Base-by-base conservation (phyloP, 257 asterid genomes). In the Sherardia arvensis region DNA sequence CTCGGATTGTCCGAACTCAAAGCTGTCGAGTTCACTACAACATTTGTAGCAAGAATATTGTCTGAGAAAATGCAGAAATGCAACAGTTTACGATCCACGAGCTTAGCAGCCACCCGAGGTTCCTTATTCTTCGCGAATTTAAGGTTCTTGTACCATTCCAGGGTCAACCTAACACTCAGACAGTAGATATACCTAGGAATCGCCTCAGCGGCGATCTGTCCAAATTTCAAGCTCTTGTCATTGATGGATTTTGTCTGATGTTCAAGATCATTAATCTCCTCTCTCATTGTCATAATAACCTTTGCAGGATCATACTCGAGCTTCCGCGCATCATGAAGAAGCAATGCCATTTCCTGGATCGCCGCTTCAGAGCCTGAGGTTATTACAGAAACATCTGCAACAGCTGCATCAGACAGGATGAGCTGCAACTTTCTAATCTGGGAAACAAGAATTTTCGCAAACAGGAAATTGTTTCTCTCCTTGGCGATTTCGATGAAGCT, bases 1-100 rank as follows among this genome's bases (percentile, higher is more conserved):
- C 30, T 29, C 0, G 62, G 62, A 58, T 58, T 58, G 15, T 58
- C 43, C 6, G 62, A 58, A 58, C 62, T 58, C 4, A 58, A 58
- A 58, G 62, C 62, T 17, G 62, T 58, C 29, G 62, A 58, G 34
- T 58, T 58, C 43, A 58, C 18, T 0, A 26, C 62, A 58, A 58
- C 62, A 28, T 40, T 28, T 33, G 62, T 58, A 15, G 62, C 62
- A 18, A 58, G 62, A 29, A 58, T 28, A 7, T 58, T 58, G 45
- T 58, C 62, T 7, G 62, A 58, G 32, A 58, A 58, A 58, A 58
- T 58, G 33, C 62, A 58, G 62, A 58, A 58, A 21, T 58, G 62
- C 17, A 58, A 58, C 14, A 58, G 43, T 27, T 29, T 18, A 17
- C 34, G 33, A 29, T 58, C 62, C 5, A 28, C 62, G 11, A 58